Conservation (phyloP, 306 rosid genomes). For the Lotus japonicus region DNA sequence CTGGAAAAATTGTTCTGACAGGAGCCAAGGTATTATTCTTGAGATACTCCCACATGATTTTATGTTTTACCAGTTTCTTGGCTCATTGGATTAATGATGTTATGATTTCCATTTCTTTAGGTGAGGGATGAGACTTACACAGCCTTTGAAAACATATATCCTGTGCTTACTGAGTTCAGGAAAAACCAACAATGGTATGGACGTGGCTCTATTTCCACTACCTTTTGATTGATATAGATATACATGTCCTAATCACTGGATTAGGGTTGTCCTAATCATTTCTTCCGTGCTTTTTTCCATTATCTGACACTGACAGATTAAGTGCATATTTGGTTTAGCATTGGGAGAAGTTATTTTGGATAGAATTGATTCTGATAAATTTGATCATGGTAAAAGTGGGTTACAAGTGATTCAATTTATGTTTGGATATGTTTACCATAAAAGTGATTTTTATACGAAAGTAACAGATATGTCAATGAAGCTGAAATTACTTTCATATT, state of each 20-base stretch:
- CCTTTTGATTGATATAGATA: not conserved
- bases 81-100: not conserved
- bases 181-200: conserved; percentile 70
- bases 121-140: conserved; percentile 73
- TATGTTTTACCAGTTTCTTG: not conserved
- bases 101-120: conserved; percentile 19
- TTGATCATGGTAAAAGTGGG: too few relatives aligned
- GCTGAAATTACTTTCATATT: too few relatives aligned
- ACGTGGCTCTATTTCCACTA: not conserved
- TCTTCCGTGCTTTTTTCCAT: too few relatives aligned
- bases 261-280: too few relatives aligned
- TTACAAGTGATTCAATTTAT: too few relatives aligned
- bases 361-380: too few relatives aligned
- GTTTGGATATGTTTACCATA: too few relatives aligned
- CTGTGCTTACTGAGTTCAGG: conserved; percentile 75
- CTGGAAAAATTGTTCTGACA: conserved; percentile 73
- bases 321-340: too few relatives aligned
- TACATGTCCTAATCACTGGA: not conserved
- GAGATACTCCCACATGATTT: not conserved
- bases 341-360: too few relatives aligned
- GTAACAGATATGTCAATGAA: too few relatives aligned
- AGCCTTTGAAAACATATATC: conserved; percentile 85
- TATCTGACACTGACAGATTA: too few relatives aligned
- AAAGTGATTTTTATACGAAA: too few relatives aligned
- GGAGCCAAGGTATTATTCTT: conserved; percentile 57